A percentile compares a stretch with the other conserved stretches of the same genome.
Conservation (phyloP, 768 basidiomycete species). For the Obba rivulosa region DNA sequence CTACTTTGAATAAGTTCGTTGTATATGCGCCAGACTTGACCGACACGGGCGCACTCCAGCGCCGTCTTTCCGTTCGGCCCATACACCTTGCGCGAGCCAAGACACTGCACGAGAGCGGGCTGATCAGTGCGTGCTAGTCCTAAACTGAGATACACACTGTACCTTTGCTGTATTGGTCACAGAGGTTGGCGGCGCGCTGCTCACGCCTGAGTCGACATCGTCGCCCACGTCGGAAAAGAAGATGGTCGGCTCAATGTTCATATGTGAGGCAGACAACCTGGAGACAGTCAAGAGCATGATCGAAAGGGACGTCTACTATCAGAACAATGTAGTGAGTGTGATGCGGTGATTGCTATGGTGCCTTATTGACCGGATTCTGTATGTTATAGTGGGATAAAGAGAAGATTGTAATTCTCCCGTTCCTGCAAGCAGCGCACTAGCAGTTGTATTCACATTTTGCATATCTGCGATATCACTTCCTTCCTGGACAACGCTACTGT, state of each 20-base stretch:
- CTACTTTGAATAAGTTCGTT: slow-evolving; percentile 35
- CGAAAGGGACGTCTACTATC: slow-evolving; percentile 39
- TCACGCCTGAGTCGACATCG: slow-evolving; percentile 53
- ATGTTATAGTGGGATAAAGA: too few species aligned
- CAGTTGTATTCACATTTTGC: too few species aligned
- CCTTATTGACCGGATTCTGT: too few species aligned
- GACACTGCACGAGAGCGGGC: slow-evolving; percentile 34
- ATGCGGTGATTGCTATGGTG: too few species aligned
- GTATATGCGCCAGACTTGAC: slow-evolving; percentile 67
- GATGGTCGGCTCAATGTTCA: slow-evolving; percentile 53
- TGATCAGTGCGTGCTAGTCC: slow-evolving; percentile 46
- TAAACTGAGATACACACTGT: background rate
- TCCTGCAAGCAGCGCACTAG: too few species aligned
- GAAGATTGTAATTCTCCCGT: too few species aligned
- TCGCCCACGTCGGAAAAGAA: slow-evolving; percentile 44
- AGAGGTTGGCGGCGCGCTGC: slow-evolving; percentile 56
- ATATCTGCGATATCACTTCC: too few species aligned
- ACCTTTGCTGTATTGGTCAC: background rate
- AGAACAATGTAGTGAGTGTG: slow-evolving; percentile 34
- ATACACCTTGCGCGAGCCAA: slow-evolving; percentile 46
- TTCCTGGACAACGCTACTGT: too few species aligned
- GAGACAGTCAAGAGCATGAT: slow-evolving; percentile 37
- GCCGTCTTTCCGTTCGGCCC: slow-evolving; percentile 49
- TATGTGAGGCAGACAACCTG: slow-evolving; percentile 49
- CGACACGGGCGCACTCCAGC: slow-evolving; percentile 49